Evolutionary conservation across 371 early-diverging fungal species (phyloP).

Genomic region (Mucor sp.): DNA sequence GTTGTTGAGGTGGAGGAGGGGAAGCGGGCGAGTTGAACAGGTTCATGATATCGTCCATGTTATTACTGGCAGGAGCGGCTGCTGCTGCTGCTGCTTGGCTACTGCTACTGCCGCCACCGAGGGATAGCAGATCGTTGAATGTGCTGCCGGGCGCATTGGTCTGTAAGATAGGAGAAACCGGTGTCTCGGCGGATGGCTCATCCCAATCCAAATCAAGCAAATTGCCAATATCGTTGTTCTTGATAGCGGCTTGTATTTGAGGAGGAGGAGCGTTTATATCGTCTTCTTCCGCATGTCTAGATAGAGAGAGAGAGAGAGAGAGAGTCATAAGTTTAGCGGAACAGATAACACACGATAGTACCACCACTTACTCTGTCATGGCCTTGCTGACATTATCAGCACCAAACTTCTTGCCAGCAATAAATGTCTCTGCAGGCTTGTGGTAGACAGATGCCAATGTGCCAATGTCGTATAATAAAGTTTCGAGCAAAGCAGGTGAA

Average conservation of each 20-base stretch:
- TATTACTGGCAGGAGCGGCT: slow-evolving; percentile 9
- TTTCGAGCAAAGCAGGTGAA: slow-evolving; percentile 80
- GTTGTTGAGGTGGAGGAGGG: slow-evolving; percentile 8
- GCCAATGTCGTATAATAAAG: slow-evolving; percentile 85
- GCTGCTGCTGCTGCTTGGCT: slow-evolving; percentile 1
- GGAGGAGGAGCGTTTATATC: slow-evolving; percentile 56
- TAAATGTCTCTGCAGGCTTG: slow-evolving; percentile 83
- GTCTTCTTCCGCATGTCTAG: slow-evolving; percentile 55
- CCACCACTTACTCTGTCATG: slow-evolving; percentile 50
- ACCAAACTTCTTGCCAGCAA: slow-evolving; percentile 67
- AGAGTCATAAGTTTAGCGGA: not conserved
- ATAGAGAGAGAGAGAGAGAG: not conserved
- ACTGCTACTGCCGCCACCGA: slow-evolving; percentile 4
- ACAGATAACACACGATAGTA: not conserved
- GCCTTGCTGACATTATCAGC: slow-evolving; percentile 59
- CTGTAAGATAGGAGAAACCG: slow-evolving; percentile 32
- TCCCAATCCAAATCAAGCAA: slow-evolving; percentile 57
- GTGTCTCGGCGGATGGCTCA: slow-evolving; percentile 32
- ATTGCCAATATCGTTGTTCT: slow-evolving; percentile 59
- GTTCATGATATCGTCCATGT: slow-evolving; percentile 40
- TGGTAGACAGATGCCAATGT: slow-evolving; percentile 93
- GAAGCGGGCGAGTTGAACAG: slow-evolving; percentile 30
- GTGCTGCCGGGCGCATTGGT: not conserved
- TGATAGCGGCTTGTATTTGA: slow-evolving; percentile 54
- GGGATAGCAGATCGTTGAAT: slow-evolving; percentile 37